These are phyloP conservation scores for Cercospora sp. DNA, from an alignment of 2,329 filamentous ascomycete species.

Conservation along the genomic window DNA sequence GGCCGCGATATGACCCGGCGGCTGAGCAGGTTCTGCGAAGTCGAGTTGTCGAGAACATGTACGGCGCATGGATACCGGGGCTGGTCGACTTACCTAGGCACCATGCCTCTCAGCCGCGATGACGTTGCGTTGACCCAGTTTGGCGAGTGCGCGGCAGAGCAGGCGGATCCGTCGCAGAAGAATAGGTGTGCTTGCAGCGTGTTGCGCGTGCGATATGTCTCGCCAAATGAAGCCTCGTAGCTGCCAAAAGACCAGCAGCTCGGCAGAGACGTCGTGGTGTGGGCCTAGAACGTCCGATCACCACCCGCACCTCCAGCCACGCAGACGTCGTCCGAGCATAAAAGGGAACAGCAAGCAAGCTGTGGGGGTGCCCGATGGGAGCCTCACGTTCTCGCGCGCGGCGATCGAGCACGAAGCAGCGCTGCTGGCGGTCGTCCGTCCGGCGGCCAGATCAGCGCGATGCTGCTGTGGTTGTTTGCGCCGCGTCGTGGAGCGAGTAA, in stretches of 20 bases:
- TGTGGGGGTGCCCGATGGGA: not conserved
- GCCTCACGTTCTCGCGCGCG: not conserved
- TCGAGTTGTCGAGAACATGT: not conserved
- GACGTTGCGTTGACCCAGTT: not conserved
- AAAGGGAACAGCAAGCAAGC: not conserved
- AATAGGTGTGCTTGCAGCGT: not conserved
- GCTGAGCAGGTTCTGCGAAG: not conserved
- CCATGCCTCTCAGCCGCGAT: constrained; percentile 4
- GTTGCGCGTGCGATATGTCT: not conserved
- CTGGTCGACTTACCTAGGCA: constrained; percentile 6
- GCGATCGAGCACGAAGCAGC: constrained; percentile 2
- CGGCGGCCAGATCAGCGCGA: not conserved
- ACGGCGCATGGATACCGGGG: constrained; percentile 5
- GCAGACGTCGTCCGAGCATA: not conserved
- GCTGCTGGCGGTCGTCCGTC: not conserved
- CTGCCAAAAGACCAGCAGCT: not conserved
- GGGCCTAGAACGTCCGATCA: constrained; percentile 5
- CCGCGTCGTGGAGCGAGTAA: not conserved
- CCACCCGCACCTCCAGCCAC: not conserved
- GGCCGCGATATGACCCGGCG: not conserved
- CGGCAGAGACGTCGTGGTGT: not conserved
- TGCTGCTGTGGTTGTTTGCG: not conserved
- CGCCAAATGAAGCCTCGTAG: not conserved
- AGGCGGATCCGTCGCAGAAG: not conserved
- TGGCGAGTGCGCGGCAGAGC: not conserved